Evolutionary conservation across 495 filamentous ascomycete genomes (phyloP), one percentile per base, ranked within the genome.

Genomic region (Penicillium nucicola): DNA sequence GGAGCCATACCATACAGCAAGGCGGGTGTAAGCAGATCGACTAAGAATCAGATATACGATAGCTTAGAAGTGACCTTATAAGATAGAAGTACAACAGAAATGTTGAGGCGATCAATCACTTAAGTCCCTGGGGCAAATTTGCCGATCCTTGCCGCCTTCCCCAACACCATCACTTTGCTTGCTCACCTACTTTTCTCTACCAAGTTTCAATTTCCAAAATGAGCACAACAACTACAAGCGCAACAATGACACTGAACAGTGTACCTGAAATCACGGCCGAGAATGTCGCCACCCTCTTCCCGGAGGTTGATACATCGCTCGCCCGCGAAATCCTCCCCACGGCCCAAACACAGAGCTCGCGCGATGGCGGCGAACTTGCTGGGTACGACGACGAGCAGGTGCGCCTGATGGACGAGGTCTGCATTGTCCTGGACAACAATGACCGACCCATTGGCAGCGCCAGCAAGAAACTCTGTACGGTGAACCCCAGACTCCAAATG

Each of bases 331-430:
- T 89, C 45, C 77, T 91, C 45, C 84, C 69, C 49, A 61, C 66
- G 25, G 55, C 66, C 23, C 53, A 51, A 6, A 54, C 35, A 35
- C 57, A 60, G 48, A 64, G 68, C 34, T 63, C 66, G 13, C 57
- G 61, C 28, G 57, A 63, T 31, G 70, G 71, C 49, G 58, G 64
- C 44, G 83, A 85, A 23, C 64, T 88, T n/a, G 68, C 74, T 36
- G 93, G 93, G 38, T 95, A 97, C 77, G 92, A 99, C 74, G 93
- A 89, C 64, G 92, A 97, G 69, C 93, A 99, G 69, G 92, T 96
- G 53, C 86, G 92, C 22, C 72, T 99, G 57, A 99, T 99, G 93
- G 95, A 99, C 52, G 93, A 99, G 72, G 88, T 99, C 7, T 99
- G 93, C 77, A 99, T 99, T 64, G 93, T 99, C 13, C 67, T 90